Base-by-base conservation (phyloP, 2,329 filamentous ascomycete genomes). In the Calycina marina region DNA sequence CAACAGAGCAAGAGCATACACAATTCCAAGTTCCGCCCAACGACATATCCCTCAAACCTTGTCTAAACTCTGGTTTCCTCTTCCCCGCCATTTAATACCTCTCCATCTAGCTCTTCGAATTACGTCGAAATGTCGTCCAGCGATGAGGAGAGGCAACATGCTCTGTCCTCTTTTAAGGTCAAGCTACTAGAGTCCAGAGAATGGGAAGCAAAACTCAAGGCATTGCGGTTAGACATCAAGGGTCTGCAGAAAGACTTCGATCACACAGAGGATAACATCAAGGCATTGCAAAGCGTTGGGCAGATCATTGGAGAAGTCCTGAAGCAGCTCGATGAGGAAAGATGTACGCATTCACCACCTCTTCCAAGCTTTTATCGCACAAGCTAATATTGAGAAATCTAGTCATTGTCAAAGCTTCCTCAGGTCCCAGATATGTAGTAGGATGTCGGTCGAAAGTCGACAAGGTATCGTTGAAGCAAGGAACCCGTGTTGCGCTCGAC, bases 331-430 rank as follows among this genome's bases (percentile, higher is more conserved):
- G 90, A 98, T 54, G 90, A 98, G 51, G 92, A 98, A 67, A 70
- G 90, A 77, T 98, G 88, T 94, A 65, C 57, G 82, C 63, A 29
- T 17, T 18, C 8, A 5, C 8, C 3, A 16, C 12, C 28, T 30
- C 28, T 16, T 6, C 4, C 17, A 16, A 6, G 15, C 24, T 14
- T 24, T 4, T 17, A 25, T 25, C 18, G 18, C n/a, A n/a, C n/a
- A n/a, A n/a, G n/a, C 46, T 51, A 41, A 54, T 32, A 31, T 17
- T 6, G 22, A 9, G 9, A 27, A 18, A 28, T 40, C 30, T 52
- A 94, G 86, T 94, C 61, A 96, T 96, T 52, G 90, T 96, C 54
- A 96, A 96, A 62, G 92, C 90, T 35, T 98, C 92, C 8, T 93
- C 85, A 24, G 90, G 90, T 15, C 90, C 90, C 39, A 74, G 90